Evolutionary conservation across 139 green algal genomes (phyloP), one percentile per base, ranked within the genome.

Genomic region (Deuterostichococcus epilithicus): DNA sequence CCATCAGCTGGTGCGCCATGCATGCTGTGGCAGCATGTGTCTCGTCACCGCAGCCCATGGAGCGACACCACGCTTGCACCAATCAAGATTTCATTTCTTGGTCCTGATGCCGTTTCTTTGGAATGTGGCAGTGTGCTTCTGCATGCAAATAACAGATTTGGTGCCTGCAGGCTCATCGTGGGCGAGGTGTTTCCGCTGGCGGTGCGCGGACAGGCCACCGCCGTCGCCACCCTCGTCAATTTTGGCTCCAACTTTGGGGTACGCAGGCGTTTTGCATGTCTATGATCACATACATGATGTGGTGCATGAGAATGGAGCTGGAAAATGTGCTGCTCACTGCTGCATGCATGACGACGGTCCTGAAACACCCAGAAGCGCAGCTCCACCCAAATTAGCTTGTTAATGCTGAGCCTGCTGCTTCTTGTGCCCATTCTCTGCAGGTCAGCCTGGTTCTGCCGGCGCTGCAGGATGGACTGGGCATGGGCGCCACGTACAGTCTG

Each of bases 221-320:
- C 93, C 0, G 63, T 97, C 26, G 92, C 92, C 32, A 96, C 94
- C 0, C 79, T 98, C 52, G 85, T 88, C 72, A 98, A 98, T 79
- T 98, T 98, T 80, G 91, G 79, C 18, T 88, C 82, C 71, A 98
- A 98, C 73, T 95, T 93, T 47, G 22, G 91, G 18, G 94, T 98
- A n/a, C 28, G 80, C 44, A 72, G 83, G 6, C 71, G 69, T 25
- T 70, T 92, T 52, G 83, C 81, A 30, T 68, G 68, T 34, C 67
- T 83, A 30, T 34, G 13, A 28, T 3, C 13, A 52, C 39, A 30
- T 45, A 10, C n/a, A 60, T 47, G 42, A 73, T 52, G 8, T 52
- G 42, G 69, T 65, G 5, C 69, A 8, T 74, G 10, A 34, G n/a
- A n/a, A n/a, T n/a, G n/a, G n/a, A n/a, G n/a, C n/a, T n/a, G n/a